Evolutionary conservation across 1,139 yeast genomes (phyloP).

Genomic region (Candida smagusa): DNA sequence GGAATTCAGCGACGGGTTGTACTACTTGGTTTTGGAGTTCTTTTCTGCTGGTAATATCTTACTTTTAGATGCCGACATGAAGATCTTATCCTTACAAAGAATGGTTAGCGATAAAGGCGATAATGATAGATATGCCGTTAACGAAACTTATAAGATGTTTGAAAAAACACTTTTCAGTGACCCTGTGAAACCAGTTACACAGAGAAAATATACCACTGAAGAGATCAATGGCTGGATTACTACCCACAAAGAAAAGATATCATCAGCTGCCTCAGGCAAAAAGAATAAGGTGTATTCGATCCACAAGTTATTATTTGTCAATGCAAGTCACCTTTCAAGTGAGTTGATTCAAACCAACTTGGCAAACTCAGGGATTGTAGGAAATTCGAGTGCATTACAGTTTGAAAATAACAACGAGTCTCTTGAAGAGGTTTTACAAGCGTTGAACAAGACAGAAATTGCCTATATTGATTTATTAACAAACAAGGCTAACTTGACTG

Average conservation of each 20-base stretch:
- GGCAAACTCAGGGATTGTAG: constrained; percentile 42
- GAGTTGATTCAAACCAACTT: constrained; percentile 68
- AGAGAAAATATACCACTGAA: constrained; percentile 25
- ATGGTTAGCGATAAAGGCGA: constrained; percentile 70
- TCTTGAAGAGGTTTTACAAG: constrained; percentile 29
- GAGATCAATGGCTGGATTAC: constrained; percentile 50
- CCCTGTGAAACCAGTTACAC: constrained; percentile 12
- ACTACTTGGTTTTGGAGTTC: constrained; percentile 79
- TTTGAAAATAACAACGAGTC: constrained; percentile 20
- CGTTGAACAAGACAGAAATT: constrained; percentile 49
- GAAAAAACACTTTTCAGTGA: constrained; percentile 47
- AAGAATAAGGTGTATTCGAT: constrained; percentile 56
- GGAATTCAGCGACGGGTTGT: constrained; percentile 78
- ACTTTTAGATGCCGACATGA: constrained; percentile 63
- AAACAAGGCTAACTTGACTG: constrained; percentile 32
- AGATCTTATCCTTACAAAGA: constrained; percentile 73
- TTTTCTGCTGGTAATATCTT: constrained; percentile 93
- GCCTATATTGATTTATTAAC: constrained; percentile 28
- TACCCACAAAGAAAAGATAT: constrained; percentile 30
- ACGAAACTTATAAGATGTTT: constrained; percentile 64
- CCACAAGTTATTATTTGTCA: constrained; percentile 66
- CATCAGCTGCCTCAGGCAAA: constrained; percentile 16
- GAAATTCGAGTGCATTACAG: constrained; percentile 39
- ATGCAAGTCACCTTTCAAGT: constrained; percentile 72
- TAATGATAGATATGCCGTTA: constrained; percentile 63